Evolutionary conservation across 2,329 filamentous ascomycete genomes (phyloP).

Genomic region (Fusarium xylarioides): DNA sequence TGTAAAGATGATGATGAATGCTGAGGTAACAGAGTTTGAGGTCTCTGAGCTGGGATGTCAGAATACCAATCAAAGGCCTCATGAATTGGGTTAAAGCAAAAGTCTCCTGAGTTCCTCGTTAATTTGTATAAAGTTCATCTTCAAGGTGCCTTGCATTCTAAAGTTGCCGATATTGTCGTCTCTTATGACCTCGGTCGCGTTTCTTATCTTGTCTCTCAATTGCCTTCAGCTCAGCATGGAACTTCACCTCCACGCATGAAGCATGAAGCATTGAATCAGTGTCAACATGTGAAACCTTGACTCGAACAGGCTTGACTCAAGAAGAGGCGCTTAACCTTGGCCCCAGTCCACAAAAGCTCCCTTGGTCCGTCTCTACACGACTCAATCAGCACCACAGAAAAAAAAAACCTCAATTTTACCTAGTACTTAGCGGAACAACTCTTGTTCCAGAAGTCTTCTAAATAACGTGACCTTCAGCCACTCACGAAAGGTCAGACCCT

Average conservation of each 20-base stretch:
- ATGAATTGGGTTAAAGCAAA: not conserved
- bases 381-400: not conserved
- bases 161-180: not conserved
- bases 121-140: not conserved
- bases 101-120: not conserved
- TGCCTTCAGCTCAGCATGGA: not conserved
- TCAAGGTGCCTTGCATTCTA: too few relatives aligned
- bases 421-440: not conserved
- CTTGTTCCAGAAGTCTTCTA: conserved; percentile 24
- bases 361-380: conserved; percentile 1
- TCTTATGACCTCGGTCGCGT: not conserved
- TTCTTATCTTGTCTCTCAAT: not conserved
- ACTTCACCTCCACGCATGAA: not conserved
- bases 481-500: conserved; percentile 11
- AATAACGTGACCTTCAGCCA: conserved; percentile 31
- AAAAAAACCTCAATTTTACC: not conserved
- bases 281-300: conserved; percentile 17
- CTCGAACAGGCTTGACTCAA: conserved; percentile 20
- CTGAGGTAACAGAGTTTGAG: not conserved
- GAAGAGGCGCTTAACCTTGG: conserved; percentile 18
- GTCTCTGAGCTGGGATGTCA: not conserved
- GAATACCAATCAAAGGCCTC: not conserved
- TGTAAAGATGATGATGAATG: not conserved
- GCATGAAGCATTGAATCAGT: not conserved
- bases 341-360: not conserved